A percentile compares a stretch with the other conserved stretches of the same genome.
Conservation (phyloP, 495 filamentous ascomycete species). For the Hyaloscypha bicolor region DNA sequence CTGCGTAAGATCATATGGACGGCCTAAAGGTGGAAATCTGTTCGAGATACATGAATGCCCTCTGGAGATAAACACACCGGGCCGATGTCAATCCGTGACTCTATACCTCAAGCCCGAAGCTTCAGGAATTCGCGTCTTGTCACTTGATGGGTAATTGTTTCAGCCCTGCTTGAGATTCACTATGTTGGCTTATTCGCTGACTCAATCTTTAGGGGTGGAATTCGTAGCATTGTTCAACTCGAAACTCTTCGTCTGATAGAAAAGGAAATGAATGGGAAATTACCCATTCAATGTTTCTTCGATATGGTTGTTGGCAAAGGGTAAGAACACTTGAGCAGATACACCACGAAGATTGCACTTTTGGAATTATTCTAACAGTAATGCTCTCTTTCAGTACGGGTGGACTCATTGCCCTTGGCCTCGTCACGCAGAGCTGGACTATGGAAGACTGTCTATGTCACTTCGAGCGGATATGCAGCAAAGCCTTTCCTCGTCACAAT, state of each 20-base stretch:
- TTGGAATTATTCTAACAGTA: not conserved
- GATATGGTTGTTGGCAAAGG: slow-evolving; percentile 57
- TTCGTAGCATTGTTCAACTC: slow-evolving; percentile 52
- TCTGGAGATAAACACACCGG: not conserved
- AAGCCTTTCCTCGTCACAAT: slow-evolving; percentile 47
- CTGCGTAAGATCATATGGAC: slow-evolving; percentile 38
- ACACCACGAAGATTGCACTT: too few species aligned
- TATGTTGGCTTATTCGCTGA: slow-evolving; percentile 3
- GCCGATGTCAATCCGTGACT: slow-evolving; percentile 36
- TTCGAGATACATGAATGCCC: slow-evolving; percentile 40
- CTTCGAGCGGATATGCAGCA: slow-evolving; percentile 43
- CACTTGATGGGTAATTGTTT: slow-evolving; percentile 52
- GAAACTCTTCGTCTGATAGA: slow-evolving; percentile 47
- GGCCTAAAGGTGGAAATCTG: slow-evolving; percentile 29
- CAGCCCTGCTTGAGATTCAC: not conserved
- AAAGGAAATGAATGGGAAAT: slow-evolving; percentile 38
- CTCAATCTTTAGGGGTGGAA: slow-evolving; percentile 43
- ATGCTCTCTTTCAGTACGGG: slow-evolving; percentile 48
- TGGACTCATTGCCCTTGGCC: slow-evolving; percentile 57
- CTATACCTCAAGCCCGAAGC: slow-evolving; percentile 44
- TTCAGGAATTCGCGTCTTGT: slow-evolving; percentile 55
- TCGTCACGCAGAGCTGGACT: slow-evolving; percentile 51
- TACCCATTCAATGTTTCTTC: slow-evolving; percentile 48
- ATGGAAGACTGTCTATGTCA: slow-evolving; percentile 45
- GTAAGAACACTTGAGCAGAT: too few species aligned